Percentiles rank a stretch among this genome's conserved stretches.
These are phyloP conservation scores for Gymnopilus junonius DNA, from an alignment of 768 basidiomycete species.

Conservation along the genomic window DNA sequence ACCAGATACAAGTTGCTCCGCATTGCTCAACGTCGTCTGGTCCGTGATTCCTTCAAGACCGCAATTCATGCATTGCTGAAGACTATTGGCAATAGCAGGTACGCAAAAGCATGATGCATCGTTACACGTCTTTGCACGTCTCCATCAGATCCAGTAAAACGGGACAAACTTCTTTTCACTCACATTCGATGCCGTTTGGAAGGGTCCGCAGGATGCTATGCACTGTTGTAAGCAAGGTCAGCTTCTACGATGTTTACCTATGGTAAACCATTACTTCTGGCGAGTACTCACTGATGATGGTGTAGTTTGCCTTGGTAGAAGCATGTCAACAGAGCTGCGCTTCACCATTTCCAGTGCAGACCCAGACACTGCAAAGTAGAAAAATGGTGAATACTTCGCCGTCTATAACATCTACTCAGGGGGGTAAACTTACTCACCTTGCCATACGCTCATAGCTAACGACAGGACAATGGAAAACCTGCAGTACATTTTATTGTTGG, in stretches of 20 bases:
- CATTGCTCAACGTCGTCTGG: constrained; percentile 10
- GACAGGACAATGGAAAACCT: not conserved
- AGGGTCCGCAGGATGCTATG: not conserved
- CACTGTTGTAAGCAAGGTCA: not conserved
- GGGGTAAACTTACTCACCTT: not conserved
- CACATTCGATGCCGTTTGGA: not conserved
- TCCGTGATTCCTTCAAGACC: constrained; percentile 20
- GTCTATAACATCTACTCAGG: not conserved
- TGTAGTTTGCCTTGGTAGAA: not conserved
- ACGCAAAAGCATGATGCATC: constrained; percentile 9
- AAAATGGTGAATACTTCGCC: not conserved
- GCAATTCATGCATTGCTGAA: constrained; percentile 38
- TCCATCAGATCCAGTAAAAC: not conserved
- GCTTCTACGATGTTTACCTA: not conserved
- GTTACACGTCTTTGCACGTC: not conserved
- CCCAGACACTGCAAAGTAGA: too few relatives aligned
- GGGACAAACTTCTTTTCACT: not conserved
- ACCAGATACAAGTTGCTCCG: constrained; percentile 31
- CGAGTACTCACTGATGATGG: not conserved
- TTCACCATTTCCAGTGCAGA: not conserved
- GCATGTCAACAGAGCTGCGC: not conserved
- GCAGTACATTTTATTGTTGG: too few relatives aligned
- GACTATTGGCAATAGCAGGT: constrained; percentile 10
- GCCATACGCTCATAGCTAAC: not conserved
- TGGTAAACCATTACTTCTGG: too few relatives aligned